Conservation (phyloP, 2,329 filamentous ascomycete species). For the Xylariales sp. region DNA sequence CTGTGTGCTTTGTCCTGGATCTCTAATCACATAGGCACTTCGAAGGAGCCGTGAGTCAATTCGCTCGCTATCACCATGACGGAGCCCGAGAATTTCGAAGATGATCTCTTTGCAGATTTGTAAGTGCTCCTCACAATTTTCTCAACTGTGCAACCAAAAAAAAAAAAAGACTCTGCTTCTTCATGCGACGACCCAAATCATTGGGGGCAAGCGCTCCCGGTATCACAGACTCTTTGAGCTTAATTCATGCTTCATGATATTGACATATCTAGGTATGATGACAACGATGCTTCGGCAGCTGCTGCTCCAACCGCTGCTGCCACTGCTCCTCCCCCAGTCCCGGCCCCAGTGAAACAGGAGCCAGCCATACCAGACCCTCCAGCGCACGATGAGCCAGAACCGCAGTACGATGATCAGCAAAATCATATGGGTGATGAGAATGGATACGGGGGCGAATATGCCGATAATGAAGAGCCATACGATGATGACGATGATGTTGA, state of each 20-base stretch:
- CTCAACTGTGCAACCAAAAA: too few relatives aligned
- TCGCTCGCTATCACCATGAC: slow-evolving; percentile 57
- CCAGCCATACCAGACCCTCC: slow-evolving; percentile 23
- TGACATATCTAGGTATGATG: slow-evolving; percentile 62
- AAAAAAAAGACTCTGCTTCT: too few relatives aligned
- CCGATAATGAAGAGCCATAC: slow-evolving; percentile 32
- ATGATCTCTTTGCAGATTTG: slow-evolving; percentile 95
- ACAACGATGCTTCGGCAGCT: slow-evolving; percentile 50
- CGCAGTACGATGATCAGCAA: slow-evolving; percentile 13
- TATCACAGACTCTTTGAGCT: too few relatives aligned
- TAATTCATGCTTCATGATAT: too few relatives aligned
- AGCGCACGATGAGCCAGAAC: slow-evolving; percentile 19
- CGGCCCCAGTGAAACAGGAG: slow-evolving; percentile 9
- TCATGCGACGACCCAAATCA: too few relatives aligned
- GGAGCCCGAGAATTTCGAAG: slow-evolving; percentile 78
- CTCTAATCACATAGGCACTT: too few relatives aligned
- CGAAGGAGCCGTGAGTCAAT: too few relatives aligned
- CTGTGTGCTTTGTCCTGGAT: too few relatives aligned
- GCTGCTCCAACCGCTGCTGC: too few relatives aligned
- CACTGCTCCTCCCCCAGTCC: slow-evolving; percentile 13
- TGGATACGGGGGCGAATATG: slow-evolving; percentile 34
- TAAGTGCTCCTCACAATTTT: slow-evolving; percentile 52
- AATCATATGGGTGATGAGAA: slow-evolving; percentile 18
- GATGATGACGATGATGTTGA: slow-evolving; percentile 57
- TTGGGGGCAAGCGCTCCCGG: too few relatives aligned